Conservation (phyloP, 129 eudicot species). For the Ambrosia trifida region DNA sequence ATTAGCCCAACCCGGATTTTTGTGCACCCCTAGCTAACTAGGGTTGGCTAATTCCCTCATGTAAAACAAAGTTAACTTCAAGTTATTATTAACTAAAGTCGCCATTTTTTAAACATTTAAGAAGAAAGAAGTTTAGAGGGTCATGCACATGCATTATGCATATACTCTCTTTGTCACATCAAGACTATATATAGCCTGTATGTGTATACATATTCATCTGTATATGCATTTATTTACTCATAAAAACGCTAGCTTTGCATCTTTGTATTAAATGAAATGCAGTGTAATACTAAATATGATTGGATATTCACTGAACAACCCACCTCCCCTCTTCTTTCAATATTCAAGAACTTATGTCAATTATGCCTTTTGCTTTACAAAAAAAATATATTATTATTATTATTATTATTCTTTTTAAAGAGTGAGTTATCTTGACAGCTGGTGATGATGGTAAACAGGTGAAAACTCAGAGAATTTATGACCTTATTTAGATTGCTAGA, state of each 20-base stretch:
- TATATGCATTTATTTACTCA: slow-evolving; percentile 51
- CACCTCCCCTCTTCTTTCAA: slow-evolving; percentile 45
- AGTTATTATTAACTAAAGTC: background rate
- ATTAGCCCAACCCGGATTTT: no score
- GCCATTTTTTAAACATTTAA: slow-evolving; percentile 31
- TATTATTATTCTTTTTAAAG: background rate
- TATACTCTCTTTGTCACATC: slow-evolving; percentile 44
- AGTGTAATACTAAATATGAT: slow-evolving; percentile 46
- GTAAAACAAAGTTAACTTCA: background rate
- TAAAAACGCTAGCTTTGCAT: slow-evolving; percentile 37
- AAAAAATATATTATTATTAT: background rate
- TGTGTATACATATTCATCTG: slow-evolving; percentile 39
- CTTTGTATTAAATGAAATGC: slow-evolving; percentile 41
- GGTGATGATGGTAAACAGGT: slow-evolving; percentile 44
- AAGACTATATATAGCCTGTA: slow-evolving; percentile 30
- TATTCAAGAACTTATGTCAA: slow-evolving; percentile 41
- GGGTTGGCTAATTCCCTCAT: no score
- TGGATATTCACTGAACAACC: slow-evolving; percentile 43
- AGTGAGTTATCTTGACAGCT: slow-evolving; percentile 41
- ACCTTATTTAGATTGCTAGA: slow-evolving; percentile 45
- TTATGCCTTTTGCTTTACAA: slow-evolving; percentile 37
- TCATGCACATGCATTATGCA: slow-evolving; percentile 40
- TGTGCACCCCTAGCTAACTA: no score
- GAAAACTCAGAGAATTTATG: slow-evolving; percentile 41
- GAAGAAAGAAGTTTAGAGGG: slow-evolving; percentile 22